Conservation (phyloP, 768 basidiomycete species). For the Boletus bicolor region DNA sequence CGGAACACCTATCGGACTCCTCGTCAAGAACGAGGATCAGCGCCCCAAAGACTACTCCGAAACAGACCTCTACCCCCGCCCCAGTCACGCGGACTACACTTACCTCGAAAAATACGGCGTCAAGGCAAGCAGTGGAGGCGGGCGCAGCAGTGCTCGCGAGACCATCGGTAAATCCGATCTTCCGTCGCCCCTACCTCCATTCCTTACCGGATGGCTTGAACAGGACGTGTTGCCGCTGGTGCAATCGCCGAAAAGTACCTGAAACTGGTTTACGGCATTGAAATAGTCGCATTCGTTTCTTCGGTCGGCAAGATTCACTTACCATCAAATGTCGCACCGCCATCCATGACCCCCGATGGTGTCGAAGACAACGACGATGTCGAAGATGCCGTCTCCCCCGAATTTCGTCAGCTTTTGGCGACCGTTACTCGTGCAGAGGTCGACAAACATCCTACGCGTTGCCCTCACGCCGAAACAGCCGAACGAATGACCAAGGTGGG, state of each 20-base stretch:
- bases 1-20: conserved; percentile 95
- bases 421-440: conserved; percentile 84
- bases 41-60: conserved; percentile 98
- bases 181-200: not conserved
- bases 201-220: conserved; percentile 4
- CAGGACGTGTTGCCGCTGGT: conserved; percentile 94
- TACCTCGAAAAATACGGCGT: conserved; percentile 97
- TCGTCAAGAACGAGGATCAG: conserved; percentile 98
- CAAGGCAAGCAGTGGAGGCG: conserved; percentile 96
- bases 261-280: conserved; percentile 79
- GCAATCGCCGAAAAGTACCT: conserved; percentile 98
- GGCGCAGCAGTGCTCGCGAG: conserved; percentile 91
- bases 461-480: conserved; percentile 87
- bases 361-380: conserved; percentile 59
- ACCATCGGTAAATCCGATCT: conserved; percentile 69
- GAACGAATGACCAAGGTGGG: conserved; percentile 84
- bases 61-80: conserved; percentile 95
- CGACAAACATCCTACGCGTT: conserved; percentile 82
- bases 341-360: conserved; percentile 39
- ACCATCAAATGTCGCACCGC: conserved; percentile 48
- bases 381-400: conserved; percentile 75
- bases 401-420: conserved; percentile 76
- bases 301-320: conserved; percentile 92
- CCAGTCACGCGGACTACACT: conserved; percentile 96
- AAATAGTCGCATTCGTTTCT: conserved; percentile 96